Base-by-base conservation (phyloP, 2,329 filamentous ascomycete species). In the Talaromyces funiculosus region DNA sequence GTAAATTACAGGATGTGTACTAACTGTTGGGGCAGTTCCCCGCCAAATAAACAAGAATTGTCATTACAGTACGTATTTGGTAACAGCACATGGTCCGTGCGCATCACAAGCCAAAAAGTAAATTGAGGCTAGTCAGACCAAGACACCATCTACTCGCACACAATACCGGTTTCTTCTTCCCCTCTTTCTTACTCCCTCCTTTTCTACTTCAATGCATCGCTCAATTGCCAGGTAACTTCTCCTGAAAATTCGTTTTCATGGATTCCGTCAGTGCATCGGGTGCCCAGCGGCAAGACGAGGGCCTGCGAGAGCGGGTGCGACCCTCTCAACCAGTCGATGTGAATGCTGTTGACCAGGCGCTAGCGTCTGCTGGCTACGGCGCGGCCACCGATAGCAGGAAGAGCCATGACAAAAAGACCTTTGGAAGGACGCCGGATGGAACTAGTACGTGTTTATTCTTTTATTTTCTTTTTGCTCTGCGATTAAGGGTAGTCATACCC, bases 361-460 rank as follows among this genome's bases (percentile, higher is more conserved):
- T 75, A 16, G 66, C 66, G 51, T 66, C 68, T 59, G 64, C 67
- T 14, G 72, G 67, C 49, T 70, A 72, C 59, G 53, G 66, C 9
- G 63, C 65, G 20, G 68, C 76, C 62, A 79, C 81, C 67, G 76
- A 79, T 57, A 75, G 74, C 59, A 73, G 77, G 66, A 79, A 80
- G 64, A 69, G 77, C 64, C 78, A 80, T 45, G 81, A 82, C 63
- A 86, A 86, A 73, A 93, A 90, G 80, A 96, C 92, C 0, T 96
- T 90, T 80, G 93, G 93, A 60, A 87, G 92, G 65, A 97, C 93
- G 14, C 90, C 90, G 31, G 89, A 92, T 77, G 93, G 93, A 69
- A 95, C 85, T 77, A 86, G 93, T 97, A 83, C 76, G 90, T 81
- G 59, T 40, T 8, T n/a, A n/a, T n/a, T 29, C 60, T n/a, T 55